These are phyloP conservation scores for Pogostemon cablin DNA, from an alignment of 257 asterid genomes.

Conservation along the genomic window DNA sequence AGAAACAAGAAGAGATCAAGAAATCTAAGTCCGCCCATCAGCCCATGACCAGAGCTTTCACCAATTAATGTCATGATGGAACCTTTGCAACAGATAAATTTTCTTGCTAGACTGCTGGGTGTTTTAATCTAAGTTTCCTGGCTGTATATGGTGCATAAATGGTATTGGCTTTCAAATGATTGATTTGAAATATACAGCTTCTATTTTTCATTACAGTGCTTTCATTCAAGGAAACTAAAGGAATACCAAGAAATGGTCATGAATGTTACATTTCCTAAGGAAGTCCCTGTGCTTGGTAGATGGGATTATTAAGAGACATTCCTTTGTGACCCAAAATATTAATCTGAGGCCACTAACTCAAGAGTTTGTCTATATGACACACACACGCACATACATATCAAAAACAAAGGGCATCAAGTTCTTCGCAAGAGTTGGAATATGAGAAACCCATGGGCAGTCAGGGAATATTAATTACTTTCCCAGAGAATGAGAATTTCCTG, in stretches of 20 bases:
- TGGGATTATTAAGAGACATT: background rate
- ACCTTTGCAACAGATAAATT: slow-evolving; percentile 9
- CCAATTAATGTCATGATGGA: background rate
- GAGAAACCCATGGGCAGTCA: slow-evolving; percentile 14
- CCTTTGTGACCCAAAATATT: background rate
- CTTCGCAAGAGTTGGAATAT: slow-evolving; percentile 5
- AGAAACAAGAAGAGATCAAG: slow-evolving; percentile 16
- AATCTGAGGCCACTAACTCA: background rate
- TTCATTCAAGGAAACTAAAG: slow-evolving; percentile 1
- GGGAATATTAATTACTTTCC: background rate
- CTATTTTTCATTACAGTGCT: background rate
- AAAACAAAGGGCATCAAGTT: background rate
- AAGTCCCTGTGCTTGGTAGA: background rate
- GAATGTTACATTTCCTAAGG: background rate
- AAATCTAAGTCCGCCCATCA: background rate
- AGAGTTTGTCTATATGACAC: background rate
- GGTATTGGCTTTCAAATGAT: background rate
- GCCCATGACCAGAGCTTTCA: slow-evolving; percentile 5
- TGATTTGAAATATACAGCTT: background rate
- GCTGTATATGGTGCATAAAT: slow-evolving; percentile 12
- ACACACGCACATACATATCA: background rate
- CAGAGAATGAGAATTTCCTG: slow-evolving; percentile 22
- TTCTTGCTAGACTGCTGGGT: slow-evolving; percentile 10
- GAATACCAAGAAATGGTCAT: background rate
- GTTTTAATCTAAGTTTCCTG: background rate